Evolutionary conservation across 2,329 filamentous ascomycete species (phyloP), one percentile per base, ranked within the genome.

Genomic region (Penicillium janthinellum): DNA sequence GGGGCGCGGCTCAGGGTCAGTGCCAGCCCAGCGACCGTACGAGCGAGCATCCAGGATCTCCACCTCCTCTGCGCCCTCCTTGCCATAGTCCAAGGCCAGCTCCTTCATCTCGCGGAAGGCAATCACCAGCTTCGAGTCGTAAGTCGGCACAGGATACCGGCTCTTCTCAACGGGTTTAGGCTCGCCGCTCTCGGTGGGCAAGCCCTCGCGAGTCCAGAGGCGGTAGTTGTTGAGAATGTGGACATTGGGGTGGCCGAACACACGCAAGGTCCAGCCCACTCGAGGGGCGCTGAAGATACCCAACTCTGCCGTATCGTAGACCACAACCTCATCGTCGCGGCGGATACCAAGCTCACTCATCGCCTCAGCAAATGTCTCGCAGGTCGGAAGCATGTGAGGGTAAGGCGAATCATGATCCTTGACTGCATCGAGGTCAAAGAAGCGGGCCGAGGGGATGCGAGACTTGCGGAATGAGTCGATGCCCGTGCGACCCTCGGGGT

Each of bases 141-240:
- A 90, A 77, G 74, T 90, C 80, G 80, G 77, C 5, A 79, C 72
- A 3, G 78, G 71, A 62, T 84, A 84, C 49, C 75, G 76, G 35
- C 77, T 78, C 59, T 73, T 73, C 58, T 81, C 77, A 20, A 73
- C 66, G 4, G 75, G 72, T 2, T 67, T 65, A 14, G 72, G 65
- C 54, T 77, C 73, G 0, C 94, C 93, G n/a, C 87, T 87, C 79
- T 96, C 92, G 0, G 88, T 90, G 0, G 92, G 90, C 65, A 88
- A 85, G 1, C 90, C 92, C 71, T 96, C 83, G 37, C 94, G 90
- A 1, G 94, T 88, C 92, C 93, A 99, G n/a, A 90, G 78, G 75
- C 89, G 90, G 80, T 97, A 99, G 79, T 99, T 99, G 80, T 99
- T 96, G 57, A 99, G 80, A 17, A 99, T 79, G 75, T 97, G 92